Percentiles rank a stretch among this genome's conserved stretches.
These are phyloP conservation scores for Metschnikowia anglica DNA, from an alignment of 805 yeast genomes.

Conservation along the genomic window DNA sequence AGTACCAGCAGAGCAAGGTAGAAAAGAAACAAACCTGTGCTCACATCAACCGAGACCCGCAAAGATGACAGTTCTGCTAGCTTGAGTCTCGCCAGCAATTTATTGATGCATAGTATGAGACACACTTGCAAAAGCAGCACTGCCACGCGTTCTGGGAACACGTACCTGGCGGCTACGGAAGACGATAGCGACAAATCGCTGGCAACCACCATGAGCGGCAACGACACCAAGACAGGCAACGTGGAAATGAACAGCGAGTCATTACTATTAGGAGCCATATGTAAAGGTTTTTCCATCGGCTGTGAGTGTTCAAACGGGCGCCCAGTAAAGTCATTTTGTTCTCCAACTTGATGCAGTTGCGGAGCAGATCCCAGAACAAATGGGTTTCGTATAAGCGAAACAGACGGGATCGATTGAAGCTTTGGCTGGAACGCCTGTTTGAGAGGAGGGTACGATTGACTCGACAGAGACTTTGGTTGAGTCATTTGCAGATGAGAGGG, in stretches of 20 bases:
- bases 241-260: conserved; percentile 20
- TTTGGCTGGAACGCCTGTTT: conserved; percentile 15
- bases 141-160: conserved; percentile 9
- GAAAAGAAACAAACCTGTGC: conserved; percentile 23
- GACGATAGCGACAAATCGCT: conserved; percentile 21
- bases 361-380: conserved; percentile 3
- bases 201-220: conserved; percentile 32
- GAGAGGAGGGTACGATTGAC: conserved; percentile 4
- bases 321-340: too few relatives aligned
- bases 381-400: conserved; percentile 8
- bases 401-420: conserved; percentile 16
- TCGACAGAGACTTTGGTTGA: background rate
- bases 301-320: too few relatives aligned
- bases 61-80: conserved; percentile 6
- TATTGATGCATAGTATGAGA: conserved; percentile 20
- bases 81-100: conserved; percentile 15
- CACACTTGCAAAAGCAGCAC: conserved; percentile 26
- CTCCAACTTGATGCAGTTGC: too few relatives aligned
- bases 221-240: conserved; percentile 34
- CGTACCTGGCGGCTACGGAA: conserved; percentile 3
- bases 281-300: too few relatives aligned
- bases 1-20: conserved; percentile 26
- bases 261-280: too few relatives aligned
- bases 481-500: background rate
- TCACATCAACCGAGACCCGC: conserved; percentile 15